phyloP scores from a whole-genome alignment of 345 rosid genomes.

The Microthlaspi erraticum region DNA sequence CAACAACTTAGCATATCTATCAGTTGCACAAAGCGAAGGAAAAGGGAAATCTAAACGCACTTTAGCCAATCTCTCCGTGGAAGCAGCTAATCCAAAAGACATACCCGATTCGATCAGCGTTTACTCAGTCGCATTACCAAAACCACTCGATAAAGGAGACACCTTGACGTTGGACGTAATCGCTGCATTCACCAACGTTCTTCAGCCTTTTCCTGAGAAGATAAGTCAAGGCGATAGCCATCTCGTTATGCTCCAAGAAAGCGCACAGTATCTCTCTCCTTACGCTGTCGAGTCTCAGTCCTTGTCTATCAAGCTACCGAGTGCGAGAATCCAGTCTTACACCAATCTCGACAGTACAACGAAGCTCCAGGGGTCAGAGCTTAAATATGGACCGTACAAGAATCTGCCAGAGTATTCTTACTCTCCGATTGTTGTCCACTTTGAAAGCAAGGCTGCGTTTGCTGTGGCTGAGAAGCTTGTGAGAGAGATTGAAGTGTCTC shows the following conservation, averaged over 20 bases:
- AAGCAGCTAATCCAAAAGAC: constrained; percentile 51
- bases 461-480: constrained; percentile 79
- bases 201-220: constrained; percentile 85
- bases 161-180: constrained; percentile 65
- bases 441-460: constrained; percentile 84
- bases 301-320: constrained; percentile 71
- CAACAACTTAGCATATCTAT: constrained; percentile 71
- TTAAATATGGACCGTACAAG: constrained; percentile 90
- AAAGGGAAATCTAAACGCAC: constrained; percentile 67
- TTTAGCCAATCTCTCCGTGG: constrained; percentile 54
- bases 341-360: constrained; percentile 71
- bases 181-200: constrained; percentile 61
- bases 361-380: constrained; percentile 70
- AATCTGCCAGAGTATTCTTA: constrained; percentile 67
- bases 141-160: constrained; percentile 61
- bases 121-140: constrained; percentile 69
- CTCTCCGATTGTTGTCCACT: constrained; percentile 76
- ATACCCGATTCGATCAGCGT: constrained; percentile 63
- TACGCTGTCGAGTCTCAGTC: constrained; percentile 76
- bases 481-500: constrained; percentile 92
- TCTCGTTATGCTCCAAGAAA: constrained; percentile 83
- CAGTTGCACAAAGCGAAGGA: constrained; percentile 57
- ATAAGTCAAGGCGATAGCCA: constrained; percentile 87
- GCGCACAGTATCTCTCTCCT: constrained; percentile 77
- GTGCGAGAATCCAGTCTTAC: constrained; percentile 75